Conservation (phyloP, 768 basidiomycete genomes). For the Lentinula lateritia region DNA sequence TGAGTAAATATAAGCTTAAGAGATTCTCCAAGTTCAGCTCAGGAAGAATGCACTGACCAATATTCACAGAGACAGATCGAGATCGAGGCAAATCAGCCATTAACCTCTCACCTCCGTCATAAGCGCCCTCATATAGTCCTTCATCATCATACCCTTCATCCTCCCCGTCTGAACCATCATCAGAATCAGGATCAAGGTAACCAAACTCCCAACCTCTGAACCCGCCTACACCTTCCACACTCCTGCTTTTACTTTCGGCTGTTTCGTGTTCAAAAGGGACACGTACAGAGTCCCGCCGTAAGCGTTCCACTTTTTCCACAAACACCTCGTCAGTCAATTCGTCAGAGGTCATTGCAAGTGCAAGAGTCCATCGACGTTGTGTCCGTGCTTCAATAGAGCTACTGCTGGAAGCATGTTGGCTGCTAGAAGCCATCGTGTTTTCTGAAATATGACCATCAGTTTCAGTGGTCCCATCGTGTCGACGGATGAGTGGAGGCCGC, state of each 20-base stretch:
- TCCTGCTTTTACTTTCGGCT: conserved; percentile 9
- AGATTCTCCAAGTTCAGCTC: not conserved
- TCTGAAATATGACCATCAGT: not conserved
- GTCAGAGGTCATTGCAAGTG: conserved; percentile 45
- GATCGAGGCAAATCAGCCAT: not conserved
- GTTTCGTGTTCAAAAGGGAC: not conserved
- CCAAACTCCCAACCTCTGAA: conserved; percentile 1
- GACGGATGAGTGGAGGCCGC: not conserved
- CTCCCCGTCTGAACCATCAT: conserved; percentile 3
- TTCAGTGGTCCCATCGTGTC: not conserved
- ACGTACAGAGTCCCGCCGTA: conserved; percentile 19
- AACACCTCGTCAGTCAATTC: conserved; percentile 45
- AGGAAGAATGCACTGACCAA: not conserved
- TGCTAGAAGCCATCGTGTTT: not conserved
- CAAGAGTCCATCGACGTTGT: conserved; percentile 33
- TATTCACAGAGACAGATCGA: not conserved
- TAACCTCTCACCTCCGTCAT: not conserved
- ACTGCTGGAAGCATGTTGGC: not conserved
- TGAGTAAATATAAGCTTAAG: not conserved
- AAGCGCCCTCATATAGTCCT: not conserved
- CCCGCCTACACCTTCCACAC: conserved; percentile 18
- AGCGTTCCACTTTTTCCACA: conserved; percentile 40
- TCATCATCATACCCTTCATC: not conserved
- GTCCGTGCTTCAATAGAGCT: not conserved
- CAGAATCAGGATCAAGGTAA: conserved; percentile 4